Evolutionary conservation across 2,329 filamentous ascomycete species (phyloP).

Genomic region (Cadophora sp.): DNA sequence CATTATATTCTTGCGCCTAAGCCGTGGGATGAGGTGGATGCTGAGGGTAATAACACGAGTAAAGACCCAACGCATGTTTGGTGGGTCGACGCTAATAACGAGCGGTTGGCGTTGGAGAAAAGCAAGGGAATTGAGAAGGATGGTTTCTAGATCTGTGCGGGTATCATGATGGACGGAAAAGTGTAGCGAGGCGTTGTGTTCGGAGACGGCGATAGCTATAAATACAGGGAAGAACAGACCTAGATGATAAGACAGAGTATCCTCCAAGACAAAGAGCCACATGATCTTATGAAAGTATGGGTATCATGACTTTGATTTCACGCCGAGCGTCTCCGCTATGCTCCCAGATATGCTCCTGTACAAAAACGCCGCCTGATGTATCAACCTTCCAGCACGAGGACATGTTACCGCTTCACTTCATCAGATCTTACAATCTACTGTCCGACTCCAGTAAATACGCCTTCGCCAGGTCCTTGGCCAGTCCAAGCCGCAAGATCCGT

Average conservation of each 20-base stretch:
- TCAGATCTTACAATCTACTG: constrained; percentile 38
- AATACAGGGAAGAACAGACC: background rate
- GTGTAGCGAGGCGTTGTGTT: constrained; percentile 9
- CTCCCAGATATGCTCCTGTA: constrained; percentile 21
- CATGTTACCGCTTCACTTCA: constrained; percentile 8
- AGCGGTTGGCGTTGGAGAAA: constrained; percentile 46
- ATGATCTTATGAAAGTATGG: too few species aligned
- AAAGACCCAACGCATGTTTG: constrained; percentile 57
- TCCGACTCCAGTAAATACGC: constrained; percentile 74
- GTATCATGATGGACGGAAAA: background rate
- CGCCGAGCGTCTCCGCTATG: constrained; percentile 22
- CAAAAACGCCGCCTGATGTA: constrained; percentile 31
- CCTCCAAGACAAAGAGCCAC: too few species aligned
- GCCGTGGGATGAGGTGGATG: constrained; percentile 62
- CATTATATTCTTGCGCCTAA: constrained; percentile 68
- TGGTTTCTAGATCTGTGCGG: constrained; percentile 33
- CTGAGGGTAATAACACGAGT: constrained; percentile 49
- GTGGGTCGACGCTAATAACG: constrained; percentile 59
- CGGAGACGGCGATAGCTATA: background rate
- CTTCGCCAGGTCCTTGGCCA: constrained; percentile 76
- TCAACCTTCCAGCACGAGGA: constrained; percentile 10
- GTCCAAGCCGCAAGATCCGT: constrained; percentile 70
- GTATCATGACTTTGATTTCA: constrained; percentile 33
- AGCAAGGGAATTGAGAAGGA: constrained; percentile 40
- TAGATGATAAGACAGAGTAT: background rate